phyloP scores from a whole-genome alignment of 2,329 filamentous ascomycete genomes.

The Fusarium staphyleae region DNA sequence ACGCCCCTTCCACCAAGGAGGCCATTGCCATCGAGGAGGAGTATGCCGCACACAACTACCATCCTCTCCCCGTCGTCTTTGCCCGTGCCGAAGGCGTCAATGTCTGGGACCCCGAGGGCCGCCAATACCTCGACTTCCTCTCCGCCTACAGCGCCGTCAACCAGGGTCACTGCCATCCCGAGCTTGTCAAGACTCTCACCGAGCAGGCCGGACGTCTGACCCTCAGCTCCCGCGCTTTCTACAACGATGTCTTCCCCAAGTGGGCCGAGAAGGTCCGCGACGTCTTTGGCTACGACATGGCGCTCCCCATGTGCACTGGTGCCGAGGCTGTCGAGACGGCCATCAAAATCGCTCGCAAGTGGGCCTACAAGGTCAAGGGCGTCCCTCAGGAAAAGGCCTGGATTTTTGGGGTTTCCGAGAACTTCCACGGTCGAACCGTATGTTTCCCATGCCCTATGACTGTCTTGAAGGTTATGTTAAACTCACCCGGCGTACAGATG shows the following conservation, averaged over 20 bases:
- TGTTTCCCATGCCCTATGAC: constrained; percentile 46
- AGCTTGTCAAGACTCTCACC: constrained; percentile 86
- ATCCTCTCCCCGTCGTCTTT: constrained; percentile 94
- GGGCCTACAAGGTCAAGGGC: constrained; percentile 34
- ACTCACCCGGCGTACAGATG: constrained; percentile 63
- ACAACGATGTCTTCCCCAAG: constrained; percentile 34
- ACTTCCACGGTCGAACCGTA: constrained; percentile 65
- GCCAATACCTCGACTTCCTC: constrained; percentile 95
- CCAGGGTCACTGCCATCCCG: constrained; percentile 66
- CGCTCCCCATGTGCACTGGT: constrained; percentile 33
- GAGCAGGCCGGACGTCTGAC: constrained; percentile 84
- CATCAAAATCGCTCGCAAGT: constrained; percentile 34
- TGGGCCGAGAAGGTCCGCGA: constrained; percentile 35
- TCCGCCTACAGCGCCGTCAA: constrained; percentile 72
- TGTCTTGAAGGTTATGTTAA: background rate
- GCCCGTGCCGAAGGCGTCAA: constrained; percentile 82
- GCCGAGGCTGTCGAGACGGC: constrained; percentile 33
- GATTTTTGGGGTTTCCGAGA: constrained; percentile 34
- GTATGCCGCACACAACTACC: constrained; percentile 97
- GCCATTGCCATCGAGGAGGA: constrained; percentile 84
- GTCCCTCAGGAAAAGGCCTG: constrained; percentile 32
- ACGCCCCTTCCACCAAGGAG: constrained; percentile 77
- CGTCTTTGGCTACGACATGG: constrained; percentile 34
- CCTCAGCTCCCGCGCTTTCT: constrained; percentile 32
- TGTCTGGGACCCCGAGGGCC: constrained; percentile 97